Conservation (phyloP, 306 rosid genomes). For the Pterocarpus santalinus region DNA sequence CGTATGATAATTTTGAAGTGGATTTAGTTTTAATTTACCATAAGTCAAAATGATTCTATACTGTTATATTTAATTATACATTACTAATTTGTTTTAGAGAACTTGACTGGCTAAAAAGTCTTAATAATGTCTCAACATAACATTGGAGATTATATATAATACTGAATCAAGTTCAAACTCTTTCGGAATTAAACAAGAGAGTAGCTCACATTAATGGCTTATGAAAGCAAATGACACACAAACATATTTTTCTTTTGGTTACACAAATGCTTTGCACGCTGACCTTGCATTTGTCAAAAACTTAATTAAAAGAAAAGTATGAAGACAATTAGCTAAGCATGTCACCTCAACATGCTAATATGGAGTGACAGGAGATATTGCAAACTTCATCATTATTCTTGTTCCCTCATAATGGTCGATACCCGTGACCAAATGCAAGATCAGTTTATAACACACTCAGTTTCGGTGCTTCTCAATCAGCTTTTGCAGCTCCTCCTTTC, state of each 20-base stretch:
- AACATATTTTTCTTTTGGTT: background rate
- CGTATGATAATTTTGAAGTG: too few species aligned
- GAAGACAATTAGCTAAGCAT: background rate
- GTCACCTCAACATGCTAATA: slow-evolving; percentile 32
- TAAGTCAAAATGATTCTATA: too few species aligned
- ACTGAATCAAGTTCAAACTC: too few species aligned
- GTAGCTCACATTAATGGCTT: background rate
- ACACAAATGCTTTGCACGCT: slow-evolving; percentile 11
- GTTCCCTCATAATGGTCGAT: slow-evolving; percentile 9
- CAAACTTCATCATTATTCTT: slow-evolving; percentile 29
- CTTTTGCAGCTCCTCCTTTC: slow-evolving; percentile 70
- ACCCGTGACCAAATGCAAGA: slow-evolving; percentile 11
- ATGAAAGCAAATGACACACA: background rate
- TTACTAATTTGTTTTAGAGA: too few species aligned
- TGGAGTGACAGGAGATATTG: background rate
- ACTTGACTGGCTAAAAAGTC: too few species aligned
- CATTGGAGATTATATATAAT: too few species aligned
- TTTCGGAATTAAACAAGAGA: background rate
- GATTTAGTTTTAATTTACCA: too few species aligned
- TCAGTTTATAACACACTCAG: slow-evolving; percentile 12
- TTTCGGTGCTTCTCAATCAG: slow-evolving; percentile 69
- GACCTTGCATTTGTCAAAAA: background rate
- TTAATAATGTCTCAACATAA: too few species aligned
- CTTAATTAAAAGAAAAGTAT: too few species aligned
- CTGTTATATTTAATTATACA: too few species aligned